phyloP scores from a whole-genome alignment of 129 eudicot genomes.

The Ambrosia trifida region DNA sequence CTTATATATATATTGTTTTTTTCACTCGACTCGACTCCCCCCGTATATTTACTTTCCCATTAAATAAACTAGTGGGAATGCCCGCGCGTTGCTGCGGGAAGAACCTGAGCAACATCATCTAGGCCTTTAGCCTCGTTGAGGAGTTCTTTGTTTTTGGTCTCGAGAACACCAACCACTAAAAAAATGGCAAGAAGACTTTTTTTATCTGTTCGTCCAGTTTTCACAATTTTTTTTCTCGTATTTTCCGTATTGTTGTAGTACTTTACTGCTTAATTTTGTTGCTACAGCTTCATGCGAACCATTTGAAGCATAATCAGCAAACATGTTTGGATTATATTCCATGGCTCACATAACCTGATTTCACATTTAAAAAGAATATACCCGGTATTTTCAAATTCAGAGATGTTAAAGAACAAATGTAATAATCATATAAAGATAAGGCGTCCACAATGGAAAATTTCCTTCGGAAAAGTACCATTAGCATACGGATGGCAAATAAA shows the following conservation, averaged over 20 bases:
- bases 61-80: too few species aligned
- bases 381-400: constrained; percentile 11
- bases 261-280: constrained; percentile 48
- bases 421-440: constrained; percentile 17
- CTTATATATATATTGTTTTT: too few species aligned
- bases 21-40: too few species aligned
- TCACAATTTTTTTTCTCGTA: constrained; percentile 74
- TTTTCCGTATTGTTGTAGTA: constrained; percentile 81
- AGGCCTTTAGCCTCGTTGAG: constrained; percentile 85
- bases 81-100: too few species aligned
- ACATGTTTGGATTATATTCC: constrained; percentile 94
- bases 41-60: too few species aligned
- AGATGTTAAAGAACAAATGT: neutral
- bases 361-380: constrained; percentile 16
- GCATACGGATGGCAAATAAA: constrained; percentile 93
- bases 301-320: constrained; percentile 50
- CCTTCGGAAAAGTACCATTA: constrained; percentile 94
- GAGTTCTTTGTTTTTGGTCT: constrained; percentile 82
- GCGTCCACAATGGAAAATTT: constrained; percentile 90
- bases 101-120: constrained; percentile 89
- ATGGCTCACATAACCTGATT: constrained; percentile 99
- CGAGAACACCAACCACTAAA: constrained; percentile 88
- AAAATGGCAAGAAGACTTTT: constrained; percentile 84
- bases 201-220: constrained; percentile 71
- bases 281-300: constrained; percentile 33